phyloP scores from a whole-genome alignment of 176 grass and related monocot genomes.

The Carex myosuroides region DNA sequence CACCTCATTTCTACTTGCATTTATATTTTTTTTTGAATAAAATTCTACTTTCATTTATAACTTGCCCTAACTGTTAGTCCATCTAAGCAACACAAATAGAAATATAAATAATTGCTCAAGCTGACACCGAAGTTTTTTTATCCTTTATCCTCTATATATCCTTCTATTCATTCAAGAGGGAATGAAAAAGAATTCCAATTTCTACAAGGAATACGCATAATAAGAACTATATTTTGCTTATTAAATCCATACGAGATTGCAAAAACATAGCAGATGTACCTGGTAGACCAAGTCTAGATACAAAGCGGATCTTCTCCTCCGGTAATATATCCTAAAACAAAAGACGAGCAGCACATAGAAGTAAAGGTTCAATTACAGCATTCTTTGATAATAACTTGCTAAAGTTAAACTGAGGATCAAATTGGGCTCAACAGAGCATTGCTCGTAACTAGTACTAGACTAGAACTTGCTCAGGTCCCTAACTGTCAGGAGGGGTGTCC shows the following conservation, averaged over 20 bases:
- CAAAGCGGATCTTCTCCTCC: constrained; percentile 58
- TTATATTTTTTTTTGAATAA: neutral
- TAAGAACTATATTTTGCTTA: neutral
- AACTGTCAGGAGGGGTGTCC: neutral
- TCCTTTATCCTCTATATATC: neutral
- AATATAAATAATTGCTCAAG: neutral
- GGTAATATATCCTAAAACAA: constrained; percentile 71
- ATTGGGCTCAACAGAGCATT: neutral
- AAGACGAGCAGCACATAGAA: neutral
- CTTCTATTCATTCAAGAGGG: neutral
- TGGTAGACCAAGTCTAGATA: constrained; percentile 95
- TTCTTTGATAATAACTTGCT: neutral
- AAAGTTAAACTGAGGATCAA: neutral
- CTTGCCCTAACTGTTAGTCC: neutral
- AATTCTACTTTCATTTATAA: neutral
- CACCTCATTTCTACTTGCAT: neutral
- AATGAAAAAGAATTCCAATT: constrained; percentile 2
- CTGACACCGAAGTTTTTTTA: neutral
- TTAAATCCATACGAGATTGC: neutral
- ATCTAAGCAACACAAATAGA: neutral
- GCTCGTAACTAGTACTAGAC: neutral
- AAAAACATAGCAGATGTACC: constrained; percentile 33
- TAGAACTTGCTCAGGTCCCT: neutral
- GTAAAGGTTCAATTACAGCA: neutral
- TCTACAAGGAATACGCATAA: neutral